These are phyloP conservation scores for Silene conica DNA, from an alignment of 148 eudicot genomes.

Conservation along the genomic window DNA sequence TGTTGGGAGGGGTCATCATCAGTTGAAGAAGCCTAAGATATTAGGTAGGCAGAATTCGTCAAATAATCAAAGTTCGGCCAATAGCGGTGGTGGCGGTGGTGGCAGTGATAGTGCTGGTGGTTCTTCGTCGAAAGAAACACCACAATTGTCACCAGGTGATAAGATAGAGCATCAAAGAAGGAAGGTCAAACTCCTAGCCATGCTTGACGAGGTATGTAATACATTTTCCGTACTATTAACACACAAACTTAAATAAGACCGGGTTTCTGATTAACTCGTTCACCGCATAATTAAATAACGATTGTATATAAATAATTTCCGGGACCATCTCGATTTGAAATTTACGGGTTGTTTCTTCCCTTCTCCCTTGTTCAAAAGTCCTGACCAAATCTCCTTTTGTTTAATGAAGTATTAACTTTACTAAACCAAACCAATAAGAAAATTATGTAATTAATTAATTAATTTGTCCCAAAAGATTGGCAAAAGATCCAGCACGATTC, in stretches of 20 bases:
- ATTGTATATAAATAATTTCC: no score
- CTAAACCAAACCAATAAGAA: conserved; percentile 23
- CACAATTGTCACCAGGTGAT: conserved; percentile 65
- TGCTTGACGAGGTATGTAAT: conserved; percentile 92
- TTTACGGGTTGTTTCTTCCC: neutral
- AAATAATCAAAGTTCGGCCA: conserved; percentile 21
- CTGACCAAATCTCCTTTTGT: conserved; percentile 36
- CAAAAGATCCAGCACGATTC: conserved; percentile 20
- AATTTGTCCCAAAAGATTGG: neutral
- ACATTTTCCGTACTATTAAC: neutral
- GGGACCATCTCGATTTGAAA: neutral
- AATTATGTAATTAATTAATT: neutral
- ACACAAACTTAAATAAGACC: no score
- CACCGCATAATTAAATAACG: neutral
- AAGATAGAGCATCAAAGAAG: conserved; percentile 91
- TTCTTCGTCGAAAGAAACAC: conserved; percentile 47
- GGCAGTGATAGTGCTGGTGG: conserved; percentile 25
- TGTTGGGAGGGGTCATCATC: conserved; percentile 71
- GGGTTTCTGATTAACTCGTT: no score
- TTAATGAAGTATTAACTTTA: conserved; percentile 28
- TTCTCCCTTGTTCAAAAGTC: conserved; percentile 22
- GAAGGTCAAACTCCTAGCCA: conserved; percentile 86
- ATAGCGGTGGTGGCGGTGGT: conserved; percentile 29
- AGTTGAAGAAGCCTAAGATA: conserved; percentile 44
- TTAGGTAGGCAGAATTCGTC: conserved; percentile 25